Percentiles rank a stretch among this genome's conserved stretches.
Conservation (phyloP, 805 yeast genomes). For the Lipomyces japonicus region DNA sequence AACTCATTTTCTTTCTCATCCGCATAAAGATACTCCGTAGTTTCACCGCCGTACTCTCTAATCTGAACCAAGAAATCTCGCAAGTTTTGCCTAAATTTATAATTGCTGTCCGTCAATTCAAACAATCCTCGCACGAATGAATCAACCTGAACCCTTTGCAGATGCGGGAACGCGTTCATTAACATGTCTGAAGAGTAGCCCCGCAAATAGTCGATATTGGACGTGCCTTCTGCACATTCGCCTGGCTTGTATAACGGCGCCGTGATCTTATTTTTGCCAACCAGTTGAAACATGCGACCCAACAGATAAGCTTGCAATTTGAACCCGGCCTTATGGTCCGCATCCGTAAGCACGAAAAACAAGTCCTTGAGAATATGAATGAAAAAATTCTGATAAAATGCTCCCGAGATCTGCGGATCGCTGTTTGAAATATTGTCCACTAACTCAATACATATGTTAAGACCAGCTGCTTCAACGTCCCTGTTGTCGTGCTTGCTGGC, state of each 20-base stretch:
- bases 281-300: conserved; percentile 76
- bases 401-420: conserved; percentile 72
- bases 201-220: conserved; percentile 72
- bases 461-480: conserved; percentile 91
- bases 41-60: conserved; percentile 92
- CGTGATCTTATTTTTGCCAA: conserved; percentile 67
- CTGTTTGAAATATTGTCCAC: conserved; percentile 77
- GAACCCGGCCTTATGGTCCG: conserved; percentile 97
- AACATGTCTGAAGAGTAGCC: conserved; percentile 80
- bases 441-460: conserved; percentile 76
- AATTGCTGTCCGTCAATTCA: conserved; percentile 65
- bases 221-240: conserved; percentile 79
- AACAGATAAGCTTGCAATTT: conserved; percentile 79
- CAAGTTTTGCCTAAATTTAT: conserved; percentile 73
- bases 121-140: conserved; percentile 73
- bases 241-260: conserved; percentile 77
- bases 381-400: conserved; percentile 83
- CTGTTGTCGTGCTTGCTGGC: conserved; percentile 96
- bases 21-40: conserved; percentile 89
- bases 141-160: conserved; percentile 75
- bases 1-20: conserved; percentile 84
- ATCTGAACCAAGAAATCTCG: conserved; percentile 96
- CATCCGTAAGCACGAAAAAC: conserved; percentile 88
- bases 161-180: conserved; percentile 85
- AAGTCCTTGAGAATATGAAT: conserved; percentile 88